Evolutionary conservation across 805 yeast genomes (phyloP), one percentile per base, ranked within the genome.

Genomic region (Metschnikowia chrysomelidarum): DNA sequence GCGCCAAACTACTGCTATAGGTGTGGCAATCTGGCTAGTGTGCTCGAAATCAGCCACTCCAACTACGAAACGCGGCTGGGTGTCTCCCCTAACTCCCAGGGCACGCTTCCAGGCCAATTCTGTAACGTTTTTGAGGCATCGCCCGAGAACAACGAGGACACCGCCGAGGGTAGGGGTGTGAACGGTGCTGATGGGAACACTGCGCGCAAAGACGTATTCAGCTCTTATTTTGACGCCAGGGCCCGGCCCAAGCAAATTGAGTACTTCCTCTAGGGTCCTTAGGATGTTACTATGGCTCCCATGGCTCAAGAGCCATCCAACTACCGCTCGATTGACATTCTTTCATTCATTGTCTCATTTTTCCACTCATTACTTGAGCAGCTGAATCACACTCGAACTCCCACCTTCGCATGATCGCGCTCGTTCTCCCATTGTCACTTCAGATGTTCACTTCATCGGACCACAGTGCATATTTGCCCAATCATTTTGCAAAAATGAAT

Each of bases 1-100:
- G 98, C 98, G 0, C 99, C 99, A 0, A 93, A 93, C 56, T 93
- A 93, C 56, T 93, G 98, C 56, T 93, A 93, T 53, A 61, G 98
- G 43, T 93, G 99, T 59, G 98, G 98, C 0, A 93, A 93, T 56
- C 79, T 87, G 56, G 98, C 98, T 4, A 85, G 96, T n/a, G 89
- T 93, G n/a, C 69, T 93, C 44, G 98, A 93, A 58, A 78, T 93
- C 4, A 56, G 57, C 38, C 74, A 73, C 46, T 58, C 70, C 28
- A 76, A 74, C 47, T 77, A 75, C 40, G 51, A 52, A 26, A 34
- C 45, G 22, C 57, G 52, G 30, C 15, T 32, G 15, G n/a, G 14
- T 6, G 24, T 30, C 8, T n/a, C n/a, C n/a, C 34, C 30, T 32
- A 40, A 36, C 20, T 28, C 34, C 9, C 59, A 57, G 31, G 64